phyloP scores from a whole-genome alignment of 2,329 filamentous ascomycete genomes.

The Apiospora aurea region DNA sequence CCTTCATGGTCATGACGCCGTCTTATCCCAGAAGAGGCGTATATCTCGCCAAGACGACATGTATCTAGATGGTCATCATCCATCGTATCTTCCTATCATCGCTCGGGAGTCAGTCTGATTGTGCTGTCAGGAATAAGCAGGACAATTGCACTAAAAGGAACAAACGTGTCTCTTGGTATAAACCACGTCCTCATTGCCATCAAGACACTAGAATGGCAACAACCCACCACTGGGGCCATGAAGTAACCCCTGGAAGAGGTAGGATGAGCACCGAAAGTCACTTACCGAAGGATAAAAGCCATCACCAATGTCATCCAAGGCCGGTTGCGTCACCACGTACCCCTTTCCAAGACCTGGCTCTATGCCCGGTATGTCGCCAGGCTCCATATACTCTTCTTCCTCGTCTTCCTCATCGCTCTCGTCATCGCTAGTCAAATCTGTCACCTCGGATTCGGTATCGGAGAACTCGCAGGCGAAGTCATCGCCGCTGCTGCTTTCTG shows the following conservation, averaged over 20 bases:
- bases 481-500: conserved; percentile 56
- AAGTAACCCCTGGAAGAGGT: no score
- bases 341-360: conserved; percentile 77
- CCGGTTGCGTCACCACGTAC: conserved; percentile 88
- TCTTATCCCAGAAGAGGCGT: conserved; percentile 89
- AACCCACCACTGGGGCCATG: no score
- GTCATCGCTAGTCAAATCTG: conserved; percentile 58
- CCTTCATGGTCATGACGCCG: conserved; percentile 73
- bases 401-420: conserved; percentile 61
- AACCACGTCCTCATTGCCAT: no score
- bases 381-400: conserved; percentile 61
- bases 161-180: no score
- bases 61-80: conserved; percentile 85
- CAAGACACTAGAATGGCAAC: no score
- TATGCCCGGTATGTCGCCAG: conserved; percentile 81
- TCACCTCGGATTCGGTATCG: conserved; percentile 58
- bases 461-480: conserved; percentile 68
- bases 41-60: conserved; percentile 81
- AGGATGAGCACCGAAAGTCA: no score
- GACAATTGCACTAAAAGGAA: no score
- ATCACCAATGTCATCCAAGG: conserved; percentile 83
- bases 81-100: conserved; percentile 59
- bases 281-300: conserved; percentile 76
- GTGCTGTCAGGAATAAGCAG: no score
- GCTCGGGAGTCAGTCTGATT: no score